phyloP scores from a whole-genome alignment of 257 asterid species.

The Solanum boliviense region DNA sequence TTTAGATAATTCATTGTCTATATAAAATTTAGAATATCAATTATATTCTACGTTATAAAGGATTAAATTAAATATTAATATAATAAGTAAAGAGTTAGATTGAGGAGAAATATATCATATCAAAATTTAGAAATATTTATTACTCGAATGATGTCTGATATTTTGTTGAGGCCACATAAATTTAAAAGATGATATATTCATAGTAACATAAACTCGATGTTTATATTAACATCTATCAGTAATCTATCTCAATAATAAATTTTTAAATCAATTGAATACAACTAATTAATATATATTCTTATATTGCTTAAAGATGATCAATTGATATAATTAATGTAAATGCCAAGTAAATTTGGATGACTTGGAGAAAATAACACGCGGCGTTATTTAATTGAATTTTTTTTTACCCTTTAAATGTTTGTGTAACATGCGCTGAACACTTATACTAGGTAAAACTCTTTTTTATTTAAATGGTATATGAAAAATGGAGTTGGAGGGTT shows the following conservation, averaged over 20 bases:
- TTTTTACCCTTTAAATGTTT: neutral
- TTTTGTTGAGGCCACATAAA: neutral
- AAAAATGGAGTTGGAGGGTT: neutral
- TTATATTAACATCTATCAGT: neutral
- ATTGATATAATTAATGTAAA: neutral
- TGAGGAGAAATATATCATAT: neutral
- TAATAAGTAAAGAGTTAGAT: neutral
- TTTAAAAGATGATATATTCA: too few relatives aligned
- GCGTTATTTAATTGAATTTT: too few relatives aligned
- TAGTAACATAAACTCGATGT: neutral
- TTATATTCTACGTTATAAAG: neutral
- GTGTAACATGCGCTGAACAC: neutral
- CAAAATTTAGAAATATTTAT: neutral
- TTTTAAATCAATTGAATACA: neutral
- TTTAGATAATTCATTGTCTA: neutral
- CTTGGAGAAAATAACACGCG: neutral
- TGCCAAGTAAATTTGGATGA: too few relatives aligned
- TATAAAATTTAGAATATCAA: neutral
- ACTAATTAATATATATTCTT: neutral
- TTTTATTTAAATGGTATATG: neutral
- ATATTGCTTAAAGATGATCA: neutral
- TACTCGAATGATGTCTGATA: neutral
- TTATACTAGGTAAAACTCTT: neutral
- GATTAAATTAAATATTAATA: too few relatives aligned
- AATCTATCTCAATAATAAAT: too few relatives aligned